phyloP scores from a whole-genome alignment of 805 yeast genomes.

The Barnettozyma populi region DNA sequence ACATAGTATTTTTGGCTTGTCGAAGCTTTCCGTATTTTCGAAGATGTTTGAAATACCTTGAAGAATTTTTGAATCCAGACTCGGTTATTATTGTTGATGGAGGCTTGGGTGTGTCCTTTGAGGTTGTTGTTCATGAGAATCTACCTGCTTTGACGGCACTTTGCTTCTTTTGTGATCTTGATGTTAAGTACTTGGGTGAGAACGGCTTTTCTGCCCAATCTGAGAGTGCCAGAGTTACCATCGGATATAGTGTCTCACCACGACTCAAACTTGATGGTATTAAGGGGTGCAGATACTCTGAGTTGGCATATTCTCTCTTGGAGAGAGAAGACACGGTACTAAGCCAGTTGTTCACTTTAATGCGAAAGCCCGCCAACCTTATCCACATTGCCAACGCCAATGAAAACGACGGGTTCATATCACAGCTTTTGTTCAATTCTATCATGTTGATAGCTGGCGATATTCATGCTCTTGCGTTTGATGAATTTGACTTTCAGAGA shows the following conservation, averaged over 20 bases:
- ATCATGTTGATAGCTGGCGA: conserved; percentile 9
- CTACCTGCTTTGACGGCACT: conserved; percentile 3
- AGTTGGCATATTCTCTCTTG: not conserved
- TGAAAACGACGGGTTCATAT: not conserved
- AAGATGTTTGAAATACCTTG: conserved; percentile 1
- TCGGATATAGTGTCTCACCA: conserved; percentile 4
- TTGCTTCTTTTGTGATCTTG: conserved; percentile 6
- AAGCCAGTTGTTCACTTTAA: not conserved
- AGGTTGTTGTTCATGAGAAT: conserved; percentile 7
- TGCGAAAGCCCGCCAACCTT: not conserved
- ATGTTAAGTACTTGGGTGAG: conserved; percentile 1
- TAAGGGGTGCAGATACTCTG: not conserved
- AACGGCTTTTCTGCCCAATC: not conserved
- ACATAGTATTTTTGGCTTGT: conserved; percentile 13
- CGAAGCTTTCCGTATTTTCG: conserved; percentile 8
- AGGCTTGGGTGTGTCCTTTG: conserved; percentile 12
- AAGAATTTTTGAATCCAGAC: not conserved
- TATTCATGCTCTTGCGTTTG: conserved; percentile 6
- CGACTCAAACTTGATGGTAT: not conserved
- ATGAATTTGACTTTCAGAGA: not conserved
- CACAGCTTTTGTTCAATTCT: conserved; percentile 9
- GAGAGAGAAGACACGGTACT: not conserved
- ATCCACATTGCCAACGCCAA: not conserved
- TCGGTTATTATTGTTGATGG: conserved; percentile 15
- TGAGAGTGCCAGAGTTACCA: not conserved